A percentile compares a stretch with the other conserved stretches of the same genome.
Evolutionary conservation across 1,284 basidiomycete species (phyloP).

Genomic region (Trichosporon sp.): DNA sequence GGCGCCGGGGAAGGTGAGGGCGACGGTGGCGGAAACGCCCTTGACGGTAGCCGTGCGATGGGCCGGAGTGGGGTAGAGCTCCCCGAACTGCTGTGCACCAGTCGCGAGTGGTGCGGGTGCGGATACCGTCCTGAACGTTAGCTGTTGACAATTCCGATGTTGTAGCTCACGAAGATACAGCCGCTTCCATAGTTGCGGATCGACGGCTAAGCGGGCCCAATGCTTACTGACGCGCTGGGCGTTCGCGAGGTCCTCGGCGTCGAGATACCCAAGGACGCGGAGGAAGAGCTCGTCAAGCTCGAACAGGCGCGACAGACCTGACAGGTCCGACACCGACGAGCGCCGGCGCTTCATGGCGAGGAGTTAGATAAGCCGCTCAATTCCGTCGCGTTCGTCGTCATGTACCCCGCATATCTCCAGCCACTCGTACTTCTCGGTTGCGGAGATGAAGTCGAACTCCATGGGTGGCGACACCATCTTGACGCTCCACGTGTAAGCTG

Average conservation of each 20-base stretch:
- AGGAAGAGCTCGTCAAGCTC: constrained; percentile 55
- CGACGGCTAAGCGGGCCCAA: constrained; percentile 51
- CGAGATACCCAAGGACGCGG: constrained; percentile 50
- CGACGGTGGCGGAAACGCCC: constrained; percentile 54
- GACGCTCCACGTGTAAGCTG: no score
- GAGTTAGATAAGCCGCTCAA: not conserved
- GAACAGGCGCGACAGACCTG: constrained; percentile 39
- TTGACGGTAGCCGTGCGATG: constrained; percentile 47
- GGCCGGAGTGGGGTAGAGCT: constrained; percentile 37
- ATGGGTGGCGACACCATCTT: not conserved
- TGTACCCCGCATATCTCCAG: constrained; percentile 6
- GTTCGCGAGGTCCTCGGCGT: constrained; percentile 44
- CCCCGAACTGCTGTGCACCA: constrained; percentile 36
- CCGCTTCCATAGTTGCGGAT: constrained; percentile 54
- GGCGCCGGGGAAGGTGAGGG: constrained; percentile 40
- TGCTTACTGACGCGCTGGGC: constrained; percentile 49
- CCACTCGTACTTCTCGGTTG: not conserved
- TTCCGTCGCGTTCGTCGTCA: not conserved
- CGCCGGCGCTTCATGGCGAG: constrained; percentile 15
- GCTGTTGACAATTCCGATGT: not conserved
- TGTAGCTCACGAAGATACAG: constrained; percentile 46
- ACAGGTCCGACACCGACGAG: not conserved
- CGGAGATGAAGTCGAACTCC: not conserved
- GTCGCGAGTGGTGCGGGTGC: constrained; percentile 52
- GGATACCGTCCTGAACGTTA: constrained; percentile 43